Conservation (phyloP, 2,329 filamentous ascomycete genomes). For the Diaporthe velutina region DNA sequence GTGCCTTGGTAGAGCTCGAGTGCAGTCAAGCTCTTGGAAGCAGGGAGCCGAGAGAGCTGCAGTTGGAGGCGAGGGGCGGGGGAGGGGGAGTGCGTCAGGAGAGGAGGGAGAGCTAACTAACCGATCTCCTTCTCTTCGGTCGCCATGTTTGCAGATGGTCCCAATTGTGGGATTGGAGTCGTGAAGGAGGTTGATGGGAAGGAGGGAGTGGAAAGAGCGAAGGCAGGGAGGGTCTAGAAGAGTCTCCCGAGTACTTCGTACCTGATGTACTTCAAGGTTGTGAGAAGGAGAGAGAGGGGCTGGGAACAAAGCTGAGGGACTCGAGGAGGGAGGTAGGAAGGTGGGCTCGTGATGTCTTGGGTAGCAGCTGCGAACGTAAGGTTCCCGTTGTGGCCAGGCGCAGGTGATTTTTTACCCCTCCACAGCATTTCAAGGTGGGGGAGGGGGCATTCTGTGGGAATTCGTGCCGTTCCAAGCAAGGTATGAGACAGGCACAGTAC, state of each 20-base stretch:
- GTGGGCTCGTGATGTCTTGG: conserved; percentile 33
- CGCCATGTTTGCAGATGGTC: conserved; percentile 49
- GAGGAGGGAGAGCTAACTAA: conserved; percentile 44
- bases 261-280: background rate
- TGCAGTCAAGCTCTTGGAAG: background rate
- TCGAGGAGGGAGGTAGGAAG: conserved; percentile 30
- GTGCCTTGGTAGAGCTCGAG: conserved; percentile 3
- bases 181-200: conserved; percentile 3
- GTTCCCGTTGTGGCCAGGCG: conserved; percentile 31
- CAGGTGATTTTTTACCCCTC: conserved; percentile 41
- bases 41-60: conserved; percentile 10
- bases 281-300: conserved; percentile 14
- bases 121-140: conserved; percentile 55
- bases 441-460: conserved; percentile 46
- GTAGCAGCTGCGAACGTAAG: conserved; percentile 28
- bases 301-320: conserved; percentile 34
- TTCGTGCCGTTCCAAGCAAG: conserved; percentile 32
- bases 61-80: conserved; percentile 5
- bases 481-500: conserved; percentile 10
- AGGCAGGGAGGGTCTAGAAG: conserved; percentile 29
- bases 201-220: conserved; percentile 18
- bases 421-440: conserved; percentile 45
- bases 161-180: background rate
- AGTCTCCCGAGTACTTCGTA: conserved; percentile 18
- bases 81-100: background rate